Percentiles rank a stretch among this genome's conserved stretches.
These are phyloP conservation scores for Solanum verrucosum DNA, from an alignment of 257 asterid species.

Conservation along the genomic window DNA sequence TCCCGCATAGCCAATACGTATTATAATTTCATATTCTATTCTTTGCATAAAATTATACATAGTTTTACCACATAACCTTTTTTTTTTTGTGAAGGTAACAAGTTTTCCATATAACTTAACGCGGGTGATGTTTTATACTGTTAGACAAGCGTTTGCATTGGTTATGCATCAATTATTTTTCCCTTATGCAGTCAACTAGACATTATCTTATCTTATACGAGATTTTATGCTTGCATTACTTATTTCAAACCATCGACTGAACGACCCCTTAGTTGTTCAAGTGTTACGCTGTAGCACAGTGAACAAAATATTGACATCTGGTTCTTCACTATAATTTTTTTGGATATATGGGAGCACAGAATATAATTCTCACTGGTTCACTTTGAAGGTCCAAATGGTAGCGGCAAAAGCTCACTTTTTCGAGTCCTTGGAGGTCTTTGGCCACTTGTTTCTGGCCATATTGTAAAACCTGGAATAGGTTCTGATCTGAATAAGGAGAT, in stretches of 20 bases:
- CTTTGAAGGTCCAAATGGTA: slow-evolving; percentile 93
- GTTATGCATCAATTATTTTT: not conserved
- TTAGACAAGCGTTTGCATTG: not conserved
- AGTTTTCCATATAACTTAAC: not conserved
- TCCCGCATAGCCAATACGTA: not conserved
- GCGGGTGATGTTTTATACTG: not conserved
- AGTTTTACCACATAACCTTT: not conserved
- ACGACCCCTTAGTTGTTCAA: not conserved
- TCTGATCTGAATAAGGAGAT: slow-evolving; percentile 98
- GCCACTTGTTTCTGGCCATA: slow-evolving; percentile 95
- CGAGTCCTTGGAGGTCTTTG: slow-evolving; percentile 99
- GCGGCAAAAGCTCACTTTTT: slow-evolving; percentile 99
- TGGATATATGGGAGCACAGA: not conserved
- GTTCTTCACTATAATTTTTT: not conserved
- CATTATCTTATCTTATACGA: not conserved
- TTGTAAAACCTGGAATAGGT: slow-evolving; percentile 96
- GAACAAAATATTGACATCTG: not conserved
- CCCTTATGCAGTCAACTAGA: not conserved
- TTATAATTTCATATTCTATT: not conserved
- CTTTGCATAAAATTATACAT: not conserved
- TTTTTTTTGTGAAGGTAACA: not conserved
- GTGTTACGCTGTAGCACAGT: not conserved
- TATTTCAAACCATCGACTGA: not conserved
- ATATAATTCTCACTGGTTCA: not conserved
- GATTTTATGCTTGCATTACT: not conserved